phyloP scores from a whole-genome alignment of 352 stramenopile species.

The Aphanomyces astaci region DNA sequence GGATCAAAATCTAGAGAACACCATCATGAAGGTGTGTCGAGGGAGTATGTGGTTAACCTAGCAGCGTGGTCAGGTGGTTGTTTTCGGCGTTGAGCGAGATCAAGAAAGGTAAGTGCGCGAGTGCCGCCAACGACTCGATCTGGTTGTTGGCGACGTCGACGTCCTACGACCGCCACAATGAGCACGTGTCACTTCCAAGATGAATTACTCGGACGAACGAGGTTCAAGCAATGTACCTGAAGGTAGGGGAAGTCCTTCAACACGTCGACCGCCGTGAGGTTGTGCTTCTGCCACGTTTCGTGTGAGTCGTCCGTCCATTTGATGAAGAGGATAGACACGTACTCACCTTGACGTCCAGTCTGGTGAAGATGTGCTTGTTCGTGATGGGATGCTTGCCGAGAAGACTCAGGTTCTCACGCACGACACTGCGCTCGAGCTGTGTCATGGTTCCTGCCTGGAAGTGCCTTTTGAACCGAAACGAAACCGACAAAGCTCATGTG shows the following conservation, averaged over 20 bases:
- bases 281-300: conserved; percentile 30
- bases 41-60: too few relatives aligned
- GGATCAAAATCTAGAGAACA: conserved; percentile 60
- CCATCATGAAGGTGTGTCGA: too few relatives aligned
- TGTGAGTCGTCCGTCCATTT: too few relatives aligned
- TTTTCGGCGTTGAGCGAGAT: conserved; percentile 48
- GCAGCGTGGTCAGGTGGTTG: conserved; percentile 47
- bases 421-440: not conserved
- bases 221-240: conserved; percentile 33
- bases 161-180: conserved; percentile 32
- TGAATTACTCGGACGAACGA: not conserved
- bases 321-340: too few relatives aligned
- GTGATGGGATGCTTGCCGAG: conserved; percentile 60
- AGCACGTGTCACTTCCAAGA: too few relatives aligned
- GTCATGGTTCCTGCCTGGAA: conserved; percentile 7
- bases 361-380: conserved; percentile 55
- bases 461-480: too few relatives aligned
- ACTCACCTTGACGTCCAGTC: conserved; percentile 34
- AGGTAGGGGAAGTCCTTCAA: conserved; percentile 41
- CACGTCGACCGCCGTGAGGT: conserved; percentile 33
- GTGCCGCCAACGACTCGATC: conserved; percentile 36
- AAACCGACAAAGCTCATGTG: too few relatives aligned
- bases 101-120: conserved; percentile 43
- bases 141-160: conserved; percentile 44
- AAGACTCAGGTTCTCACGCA: conserved; percentile 38